Conservation (phyloP, 345 rosid species). For the Gossypium turneri region DNA sequence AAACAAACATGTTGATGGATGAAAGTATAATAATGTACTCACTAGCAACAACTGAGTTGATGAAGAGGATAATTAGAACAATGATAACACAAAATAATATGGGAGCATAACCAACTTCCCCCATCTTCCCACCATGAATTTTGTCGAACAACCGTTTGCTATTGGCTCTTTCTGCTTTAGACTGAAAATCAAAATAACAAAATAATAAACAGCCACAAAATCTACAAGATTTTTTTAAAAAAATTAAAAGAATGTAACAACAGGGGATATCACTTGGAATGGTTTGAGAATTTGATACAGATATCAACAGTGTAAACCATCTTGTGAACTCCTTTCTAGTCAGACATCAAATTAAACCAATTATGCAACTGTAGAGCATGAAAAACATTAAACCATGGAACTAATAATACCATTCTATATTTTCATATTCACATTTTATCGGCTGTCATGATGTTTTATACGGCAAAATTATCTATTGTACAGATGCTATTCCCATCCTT, state of each 20-base stretch:
- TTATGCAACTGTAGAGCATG: neutral
- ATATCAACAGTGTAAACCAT: neutral
- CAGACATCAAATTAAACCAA: neutral
- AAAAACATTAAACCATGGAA: neutral
- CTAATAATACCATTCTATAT: neutral
- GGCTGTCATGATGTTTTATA: neutral
- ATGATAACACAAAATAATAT: conserved; percentile 51
- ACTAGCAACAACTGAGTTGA: conserved; percentile 72
- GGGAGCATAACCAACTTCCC: conserved; percentile 69
- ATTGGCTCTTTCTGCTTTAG: conserved; percentile 1
- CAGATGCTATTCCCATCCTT: neutral
- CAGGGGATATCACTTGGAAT: neutral
- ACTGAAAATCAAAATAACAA: conserved; percentile 3
- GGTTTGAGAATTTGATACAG: neutral
- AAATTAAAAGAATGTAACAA: neutral
- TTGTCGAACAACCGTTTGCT: conserved; percentile 31
- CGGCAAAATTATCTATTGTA: neutral
- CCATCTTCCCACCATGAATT: conserved; percentile 47
- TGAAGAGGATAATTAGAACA: conserved; percentile 50
- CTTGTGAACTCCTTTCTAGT: neutral
- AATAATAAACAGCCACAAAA: neutral
- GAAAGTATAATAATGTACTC: conserved; percentile 19
- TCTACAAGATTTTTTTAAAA: neutral
- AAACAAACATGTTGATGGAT: conserved; percentile 1
- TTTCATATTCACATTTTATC: neutral